These are phyloP conservation scores for Naganishia vishniacii DNA, from an alignment of 768 basidiomycete genomes.

Conservation along the genomic window DNA sequence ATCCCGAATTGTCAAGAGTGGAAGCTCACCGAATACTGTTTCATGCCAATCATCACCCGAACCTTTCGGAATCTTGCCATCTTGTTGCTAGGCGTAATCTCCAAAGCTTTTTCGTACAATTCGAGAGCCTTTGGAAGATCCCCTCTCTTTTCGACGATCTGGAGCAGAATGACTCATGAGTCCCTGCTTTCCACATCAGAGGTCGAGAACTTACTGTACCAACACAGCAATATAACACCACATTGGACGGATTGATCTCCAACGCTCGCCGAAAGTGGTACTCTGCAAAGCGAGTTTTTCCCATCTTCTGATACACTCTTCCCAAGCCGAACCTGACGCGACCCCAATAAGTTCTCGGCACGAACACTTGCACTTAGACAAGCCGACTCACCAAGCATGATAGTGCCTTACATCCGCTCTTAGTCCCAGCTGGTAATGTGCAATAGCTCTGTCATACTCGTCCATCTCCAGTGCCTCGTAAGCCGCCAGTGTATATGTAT, in stretches of 20 bases:
- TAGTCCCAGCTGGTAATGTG: slow-evolving; percentile 85
- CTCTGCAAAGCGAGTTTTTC: slow-evolving; percentile 85
- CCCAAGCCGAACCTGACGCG: slow-evolving; percentile 99
- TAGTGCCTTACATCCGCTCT: slow-evolving; percentile 89
- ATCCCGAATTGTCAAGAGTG: too few species aligned
- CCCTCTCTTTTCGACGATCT: slow-evolving; percentile 84
- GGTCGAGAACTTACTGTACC: slow-evolving; percentile 68
- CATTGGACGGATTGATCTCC: slow-evolving; percentile 88
- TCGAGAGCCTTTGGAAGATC: slow-evolving; percentile 68
- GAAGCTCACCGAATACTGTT: slow-evolving; percentile 68
- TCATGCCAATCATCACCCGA: slow-evolving; percentile 78
- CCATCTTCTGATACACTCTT: slow-evolving; percentile 89
- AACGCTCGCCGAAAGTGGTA: slow-evolving; percentile 92
- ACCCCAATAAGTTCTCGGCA: background rate
- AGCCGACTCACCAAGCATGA: slow-evolving; percentile 80
- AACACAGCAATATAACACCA: slow-evolving; percentile 90
- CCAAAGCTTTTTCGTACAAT: slow-evolving; percentile 74
- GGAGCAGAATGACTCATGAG: slow-evolving; percentile 32
- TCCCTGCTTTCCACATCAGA: slow-evolving; percentile 11
- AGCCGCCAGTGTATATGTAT: slow-evolving; percentile 92
- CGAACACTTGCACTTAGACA: background rate
- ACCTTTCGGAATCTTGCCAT: slow-evolving; percentile 90
- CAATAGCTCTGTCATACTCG: slow-evolving; percentile 83
- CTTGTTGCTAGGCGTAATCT: slow-evolving; percentile 76
- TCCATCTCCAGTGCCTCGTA: slow-evolving; percentile 91